Evolutionary conservation across 257 asterid genomes (phyloP).

Genomic region (Eucommia ulmoides): DNA sequence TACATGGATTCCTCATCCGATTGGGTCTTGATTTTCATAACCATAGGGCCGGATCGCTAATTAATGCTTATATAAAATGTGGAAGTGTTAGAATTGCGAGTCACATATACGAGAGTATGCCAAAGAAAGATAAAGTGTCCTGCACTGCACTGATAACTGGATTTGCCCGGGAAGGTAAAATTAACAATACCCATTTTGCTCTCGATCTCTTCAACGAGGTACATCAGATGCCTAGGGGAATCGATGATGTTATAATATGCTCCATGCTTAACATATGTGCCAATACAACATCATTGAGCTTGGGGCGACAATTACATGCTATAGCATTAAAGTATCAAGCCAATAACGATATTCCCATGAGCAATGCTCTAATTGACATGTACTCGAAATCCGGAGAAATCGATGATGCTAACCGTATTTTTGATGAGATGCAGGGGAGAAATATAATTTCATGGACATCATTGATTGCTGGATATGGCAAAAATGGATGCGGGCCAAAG

Average conservation of each 20-base stretch:
- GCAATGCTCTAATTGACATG: slow-evolving; percentile 49
- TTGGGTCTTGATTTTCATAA: slow-evolving; percentile 27
- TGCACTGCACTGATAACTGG: slow-evolving; percentile 52
- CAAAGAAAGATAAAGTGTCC: slow-evolving; percentile 31
- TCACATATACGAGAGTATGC: slow-evolving; percentile 23
- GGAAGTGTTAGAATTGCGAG: slow-evolving; percentile 32
- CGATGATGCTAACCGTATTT: slow-evolving; percentile 30
- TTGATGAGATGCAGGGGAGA: slow-evolving; percentile 31
- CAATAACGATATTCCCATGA: slow-evolving; percentile 19
- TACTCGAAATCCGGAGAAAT: slow-evolving; percentile 52
- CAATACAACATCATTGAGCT: slow-evolving; percentile 23
- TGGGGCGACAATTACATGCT: slow-evolving; percentile 39
- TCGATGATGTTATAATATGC: slow-evolving; percentile 27
- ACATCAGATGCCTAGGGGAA: slow-evolving; percentile 13
- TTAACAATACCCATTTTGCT: slow-evolving; percentile 15
- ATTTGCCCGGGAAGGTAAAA: slow-evolving; percentile 29
- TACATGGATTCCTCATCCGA: slow-evolving; percentile 30
- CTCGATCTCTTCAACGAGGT: slow-evolving; percentile 23
- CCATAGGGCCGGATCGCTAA: slow-evolving; percentile 24
- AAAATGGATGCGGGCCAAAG: slow-evolving; percentile 30
- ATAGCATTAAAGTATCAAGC: slow-evolving; percentile 19
- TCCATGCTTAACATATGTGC: slow-evolving; percentile 44
- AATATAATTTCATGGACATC: slow-evolving; percentile 54
- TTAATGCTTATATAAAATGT: slow-evolving; percentile 38
- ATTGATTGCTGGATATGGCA: slow-evolving; percentile 34